phyloP scores from a whole-genome alignment of 352 stramenopile species.

The Globisporangium yorkense region DNA sequence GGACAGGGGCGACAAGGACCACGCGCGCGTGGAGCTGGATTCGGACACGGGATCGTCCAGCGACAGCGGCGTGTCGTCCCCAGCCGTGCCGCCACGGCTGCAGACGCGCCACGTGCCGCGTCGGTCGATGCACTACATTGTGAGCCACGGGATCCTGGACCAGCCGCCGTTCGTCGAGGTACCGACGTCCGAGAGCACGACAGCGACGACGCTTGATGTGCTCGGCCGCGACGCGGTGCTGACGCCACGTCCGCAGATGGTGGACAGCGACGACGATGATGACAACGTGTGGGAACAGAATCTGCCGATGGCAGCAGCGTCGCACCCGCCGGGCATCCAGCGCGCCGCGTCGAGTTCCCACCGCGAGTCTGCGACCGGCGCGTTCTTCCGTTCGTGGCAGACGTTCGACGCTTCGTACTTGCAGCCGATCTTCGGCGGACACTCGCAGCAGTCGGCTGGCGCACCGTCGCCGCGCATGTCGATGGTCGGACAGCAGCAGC shows the following conservation, averaged over 20 bases:
- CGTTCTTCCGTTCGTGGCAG: conserved; percentile 78
- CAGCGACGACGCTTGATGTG: conserved; percentile 14
- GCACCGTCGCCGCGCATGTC: conserved; percentile 7
- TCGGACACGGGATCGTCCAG: conserved; percentile 24
- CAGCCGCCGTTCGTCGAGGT: conserved; percentile 15
- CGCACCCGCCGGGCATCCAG: conserved; percentile 21
- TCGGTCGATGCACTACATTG: conserved; percentile 48
- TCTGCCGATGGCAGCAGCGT: conserved; percentile 1
- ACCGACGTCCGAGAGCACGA: conserved; percentile 18
- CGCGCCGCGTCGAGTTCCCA: conserved; percentile 21
- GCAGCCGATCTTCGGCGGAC: conserved; percentile 76
- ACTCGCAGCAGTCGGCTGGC: conserved; percentile 14
- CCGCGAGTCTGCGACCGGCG: conserved; percentile 42
- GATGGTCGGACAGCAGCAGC: conserved; percentile 7
- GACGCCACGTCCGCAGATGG: conserved; percentile 66
- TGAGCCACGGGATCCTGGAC: conserved; percentile 25
- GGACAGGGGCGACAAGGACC: conserved; percentile 26
- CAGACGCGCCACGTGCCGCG: conserved; percentile 27
- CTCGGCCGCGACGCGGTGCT: conserved; percentile 34
- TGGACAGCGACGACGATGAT: conserved; percentile 33
- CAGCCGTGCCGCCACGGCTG: conserved; percentile 15
- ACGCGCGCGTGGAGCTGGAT: conserved; percentile 19
- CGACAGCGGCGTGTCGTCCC: conserved; percentile 23
- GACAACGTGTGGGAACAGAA: neutral
- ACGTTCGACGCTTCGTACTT: conserved; percentile 74